phyloP scores from a whole-genome alignment of 306 rosid species.

The Mimosa bimucronata region DNA sequence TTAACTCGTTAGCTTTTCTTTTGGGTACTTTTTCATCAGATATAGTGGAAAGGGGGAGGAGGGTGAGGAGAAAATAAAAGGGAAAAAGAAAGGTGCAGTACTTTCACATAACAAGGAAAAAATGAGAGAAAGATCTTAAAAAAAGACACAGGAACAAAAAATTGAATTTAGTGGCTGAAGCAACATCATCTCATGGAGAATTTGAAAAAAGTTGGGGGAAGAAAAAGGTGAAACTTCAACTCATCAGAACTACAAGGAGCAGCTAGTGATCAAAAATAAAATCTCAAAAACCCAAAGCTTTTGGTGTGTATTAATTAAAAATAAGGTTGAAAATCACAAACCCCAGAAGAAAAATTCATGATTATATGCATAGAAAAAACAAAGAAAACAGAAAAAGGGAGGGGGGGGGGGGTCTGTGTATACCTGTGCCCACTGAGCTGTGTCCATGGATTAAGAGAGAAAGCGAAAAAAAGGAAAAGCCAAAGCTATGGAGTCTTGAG shows the following conservation, averaged over 20 bases:
- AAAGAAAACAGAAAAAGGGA: slow-evolving; percentile 32
- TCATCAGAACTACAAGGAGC: slow-evolving; percentile 30
- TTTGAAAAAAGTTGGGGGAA: slow-evolving; percentile 31
- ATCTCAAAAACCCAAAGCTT: slow-evolving; percentile 25
- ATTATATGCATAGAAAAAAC: slow-evolving; percentile 52
- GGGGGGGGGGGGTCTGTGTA: slow-evolving; percentile 29
- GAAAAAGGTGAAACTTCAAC: slow-evolving; percentile 35
- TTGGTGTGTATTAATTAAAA: slow-evolving; percentile 2
- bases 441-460: slow-evolving; percentile 76
- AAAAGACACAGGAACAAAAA: slow-evolving; percentile 42
- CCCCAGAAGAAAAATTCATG: slow-evolving; percentile 45
- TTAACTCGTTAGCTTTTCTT: slow-evolving; percentile 39
- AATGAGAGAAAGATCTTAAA: slow-evolving; percentile 45
- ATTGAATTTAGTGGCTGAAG: slow-evolving; percentile 53
- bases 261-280: slow-evolving; percentile 40
- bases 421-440: slow-evolving; percentile 99
- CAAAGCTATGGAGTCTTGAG: slow-evolving; percentile 63
- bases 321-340: slow-evolving; percentile 45
- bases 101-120: slow-evolving; percentile 42
- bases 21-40: slow-evolving; percentile 56
- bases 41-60: slow-evolving; percentile 28
- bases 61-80: slow-evolving; percentile 11
- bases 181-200: slow-evolving; percentile 39
- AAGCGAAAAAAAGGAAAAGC: slow-evolving; percentile 56
- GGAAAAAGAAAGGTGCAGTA: slow-evolving; percentile 56